These are phyloP conservation scores for Prunus campanulata DNA, from an alignment of 306 rosid species.

Conservation along the genomic window DNA sequence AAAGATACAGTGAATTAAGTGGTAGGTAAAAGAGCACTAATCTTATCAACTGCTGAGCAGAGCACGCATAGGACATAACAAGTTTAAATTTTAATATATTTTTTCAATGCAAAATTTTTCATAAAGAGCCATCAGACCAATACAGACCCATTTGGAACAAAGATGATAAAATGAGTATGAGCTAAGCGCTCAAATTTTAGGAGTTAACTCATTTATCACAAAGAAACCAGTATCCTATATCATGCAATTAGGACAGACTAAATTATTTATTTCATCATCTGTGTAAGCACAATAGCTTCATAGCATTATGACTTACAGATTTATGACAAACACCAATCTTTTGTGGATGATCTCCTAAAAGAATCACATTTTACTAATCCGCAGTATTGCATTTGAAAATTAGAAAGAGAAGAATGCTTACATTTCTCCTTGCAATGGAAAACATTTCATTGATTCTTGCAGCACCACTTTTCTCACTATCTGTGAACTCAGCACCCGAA, in stretches of 20 bases:
- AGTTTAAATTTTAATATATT: too few species aligned
- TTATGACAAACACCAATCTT: neutral
- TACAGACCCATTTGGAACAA: neutral
- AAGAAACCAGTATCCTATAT: neutral
- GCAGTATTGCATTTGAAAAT: neutral
- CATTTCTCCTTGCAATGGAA: conserved; percentile 90
- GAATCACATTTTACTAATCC: neutral
- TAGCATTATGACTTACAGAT: neutral
- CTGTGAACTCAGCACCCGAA: conserved; percentile 98
- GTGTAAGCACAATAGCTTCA: neutral
- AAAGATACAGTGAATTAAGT: too few species aligned
- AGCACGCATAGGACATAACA: too few species aligned
- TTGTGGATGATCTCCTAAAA: neutral
- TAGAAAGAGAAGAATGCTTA: conserved; percentile 29
- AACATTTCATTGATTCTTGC: conserved; percentile 92
- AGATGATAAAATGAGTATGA: neutral
- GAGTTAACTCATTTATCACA: neutral
- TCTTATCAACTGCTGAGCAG: too few species aligned
- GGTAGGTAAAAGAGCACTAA: too few species aligned
- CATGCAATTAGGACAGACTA: neutral
- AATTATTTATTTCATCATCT: neutral
- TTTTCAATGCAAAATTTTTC: neutral
- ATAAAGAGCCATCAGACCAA: neutral
- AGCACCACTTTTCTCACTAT: conserved; percentile 93
- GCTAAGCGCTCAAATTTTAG: neutral